Conservation (phyloP, 192 early-diverging fungal genomes). For the Entrophospora sp. region DNA sequence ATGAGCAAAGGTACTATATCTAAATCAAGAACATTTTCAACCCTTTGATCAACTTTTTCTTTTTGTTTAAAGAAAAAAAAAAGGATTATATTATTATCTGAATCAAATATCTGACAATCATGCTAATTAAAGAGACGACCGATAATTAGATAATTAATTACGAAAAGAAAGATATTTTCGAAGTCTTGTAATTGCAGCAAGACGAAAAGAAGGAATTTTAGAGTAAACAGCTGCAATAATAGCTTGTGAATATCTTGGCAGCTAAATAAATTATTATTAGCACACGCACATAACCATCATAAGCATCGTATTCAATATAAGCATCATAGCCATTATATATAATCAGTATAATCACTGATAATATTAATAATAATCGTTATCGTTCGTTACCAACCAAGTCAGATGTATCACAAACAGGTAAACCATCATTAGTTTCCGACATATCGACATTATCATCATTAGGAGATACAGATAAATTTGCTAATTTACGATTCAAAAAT, state of each 20-base stretch:
- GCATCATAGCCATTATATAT: too few relatives aligned
- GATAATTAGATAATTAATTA: background rate
- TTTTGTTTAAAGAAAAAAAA: background rate
- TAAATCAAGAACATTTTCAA: background rate
- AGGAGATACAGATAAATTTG: background rate
- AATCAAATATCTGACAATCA: too few relatives aligned
- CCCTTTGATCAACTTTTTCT: conserved; percentile 10
- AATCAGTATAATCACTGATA: too few relatives aligned
- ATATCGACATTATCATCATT: background rate
- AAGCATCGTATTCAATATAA: too few relatives aligned
- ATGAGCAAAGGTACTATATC: conserved; percentile 8
- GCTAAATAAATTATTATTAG: too few relatives aligned
- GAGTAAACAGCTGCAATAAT: background rate
- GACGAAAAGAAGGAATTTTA: background rate
- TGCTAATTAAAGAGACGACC: too few relatives aligned
- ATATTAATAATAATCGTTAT: too few relatives aligned
- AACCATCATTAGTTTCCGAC: background rate
- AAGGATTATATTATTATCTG: too few relatives aligned
- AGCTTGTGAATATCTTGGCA: background rate
- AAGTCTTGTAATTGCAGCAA: conserved; percentile 7
- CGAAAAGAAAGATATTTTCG: conserved; percentile 11
- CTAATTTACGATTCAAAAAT: conserved; percentile 7
- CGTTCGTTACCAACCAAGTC: background rate
- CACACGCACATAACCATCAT: too few relatives aligned
- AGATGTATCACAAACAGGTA: conserved; percentile 9